Conservation (phyloP, 768 basidiomycete species). For the Psilocybe cubensis region DNA sequence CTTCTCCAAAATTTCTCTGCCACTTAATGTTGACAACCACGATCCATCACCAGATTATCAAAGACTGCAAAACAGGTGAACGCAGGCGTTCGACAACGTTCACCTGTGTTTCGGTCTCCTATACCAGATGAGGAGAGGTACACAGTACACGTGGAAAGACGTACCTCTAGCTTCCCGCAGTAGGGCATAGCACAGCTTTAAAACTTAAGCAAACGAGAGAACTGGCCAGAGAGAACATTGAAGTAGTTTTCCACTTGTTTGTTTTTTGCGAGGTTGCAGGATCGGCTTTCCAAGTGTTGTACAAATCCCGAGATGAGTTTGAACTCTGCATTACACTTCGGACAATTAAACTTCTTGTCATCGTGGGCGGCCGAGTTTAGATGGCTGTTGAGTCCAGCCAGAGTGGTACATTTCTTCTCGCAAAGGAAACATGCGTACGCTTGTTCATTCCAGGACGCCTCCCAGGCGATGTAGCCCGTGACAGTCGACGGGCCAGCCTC, state of each 20-base stretch:
- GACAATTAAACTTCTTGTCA: constrained; percentile 45
- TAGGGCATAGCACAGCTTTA: not conserved
- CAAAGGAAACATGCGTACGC: constrained; percentile 47
- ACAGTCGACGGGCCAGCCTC: constrained; percentile 12
- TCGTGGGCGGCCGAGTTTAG: constrained; percentile 42
- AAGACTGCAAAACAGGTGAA: constrained; percentile 14
- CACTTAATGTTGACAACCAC: too few relatives aligned
- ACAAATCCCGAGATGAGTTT: constrained; percentile 42
- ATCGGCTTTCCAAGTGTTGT: constrained; percentile 47
- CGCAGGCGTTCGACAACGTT: constrained; percentile 5
- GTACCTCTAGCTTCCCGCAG: not conserved
- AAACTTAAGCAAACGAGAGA: constrained; percentile 21
- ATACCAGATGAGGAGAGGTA: constrained; percentile 4
- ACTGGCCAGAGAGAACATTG: constrained; percentile 29
- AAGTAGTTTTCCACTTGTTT: constrained; percentile 30
- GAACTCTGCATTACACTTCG: constrained; percentile 39
- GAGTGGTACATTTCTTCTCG: constrained; percentile 30
- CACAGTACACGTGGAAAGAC: not conserved
- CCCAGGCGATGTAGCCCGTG: constrained; percentile 33
- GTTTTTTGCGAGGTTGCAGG: constrained; percentile 38
- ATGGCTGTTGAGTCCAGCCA: constrained; percentile 37
- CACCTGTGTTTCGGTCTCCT: constrained; percentile 15
- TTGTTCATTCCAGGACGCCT: constrained; percentile 40
- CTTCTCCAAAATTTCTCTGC: too few relatives aligned
- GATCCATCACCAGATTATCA: not conserved